Conservation (phyloP, 2,329 filamentous ascomycete genomes). For the Pseudogymnoascus sp. region DNA sequence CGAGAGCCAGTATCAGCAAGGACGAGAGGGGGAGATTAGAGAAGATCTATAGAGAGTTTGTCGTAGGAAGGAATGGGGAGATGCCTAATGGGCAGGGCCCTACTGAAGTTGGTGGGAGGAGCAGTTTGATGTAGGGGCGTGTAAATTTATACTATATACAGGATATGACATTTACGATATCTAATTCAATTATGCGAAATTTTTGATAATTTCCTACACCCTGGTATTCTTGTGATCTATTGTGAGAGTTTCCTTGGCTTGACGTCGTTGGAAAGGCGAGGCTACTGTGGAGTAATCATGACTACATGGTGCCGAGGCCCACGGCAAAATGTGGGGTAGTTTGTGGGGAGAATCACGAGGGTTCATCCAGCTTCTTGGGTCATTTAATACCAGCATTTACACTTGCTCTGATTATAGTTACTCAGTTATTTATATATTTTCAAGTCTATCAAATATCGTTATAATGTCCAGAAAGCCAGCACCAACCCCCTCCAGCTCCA, state of each 20-base stretch:
- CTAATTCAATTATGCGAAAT: neutral
- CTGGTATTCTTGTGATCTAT: neutral
- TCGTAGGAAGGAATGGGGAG: conserved; percentile 85
- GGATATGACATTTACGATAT: conserved; percentile 6
- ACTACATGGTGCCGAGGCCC: neutral
- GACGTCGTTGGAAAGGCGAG: neutral
- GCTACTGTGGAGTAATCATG: neutral
- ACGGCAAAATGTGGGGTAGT: neutral
- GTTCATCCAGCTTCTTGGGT: neutral
- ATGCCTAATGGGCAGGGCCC: conserved; percentile 89
- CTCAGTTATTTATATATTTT: neutral
- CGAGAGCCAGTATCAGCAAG: conserved; percentile 72
- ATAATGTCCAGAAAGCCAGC: conserved; percentile 3
- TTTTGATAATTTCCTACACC: neutral
- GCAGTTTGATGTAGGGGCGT: conserved; percentile 70
- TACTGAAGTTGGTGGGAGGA: conserved; percentile 85
- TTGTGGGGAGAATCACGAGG: neutral
- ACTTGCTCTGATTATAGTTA: neutral
- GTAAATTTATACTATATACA: conserved; percentile 4
- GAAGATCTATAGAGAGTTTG: conserved; percentile 86
- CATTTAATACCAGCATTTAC: neutral
- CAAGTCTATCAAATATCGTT: neutral
- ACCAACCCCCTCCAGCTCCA: conserved; percentile 28
- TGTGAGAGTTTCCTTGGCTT: neutral
- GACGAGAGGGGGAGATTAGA: conserved; percentile 67